These are phyloP conservation scores for Flaveria brownii DNA, from an alignment of 129 eudicot species.

Conservation along the genomic window DNA sequence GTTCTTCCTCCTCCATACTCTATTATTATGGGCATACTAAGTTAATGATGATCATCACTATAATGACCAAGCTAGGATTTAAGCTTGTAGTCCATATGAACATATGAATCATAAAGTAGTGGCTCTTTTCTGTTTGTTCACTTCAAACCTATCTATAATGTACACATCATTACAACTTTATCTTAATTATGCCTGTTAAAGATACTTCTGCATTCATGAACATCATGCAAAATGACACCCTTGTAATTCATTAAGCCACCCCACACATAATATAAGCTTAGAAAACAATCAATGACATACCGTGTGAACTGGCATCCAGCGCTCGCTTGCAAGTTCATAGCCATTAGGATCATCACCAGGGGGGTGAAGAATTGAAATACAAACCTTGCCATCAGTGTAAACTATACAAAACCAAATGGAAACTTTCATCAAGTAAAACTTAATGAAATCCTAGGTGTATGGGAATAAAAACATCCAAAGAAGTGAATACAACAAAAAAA, in stretches of 20 bases:
- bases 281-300: slow-evolving; percentile 40
- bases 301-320: slow-evolving; percentile 99
- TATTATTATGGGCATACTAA: background rate
- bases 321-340: slow-evolving; percentile 95
- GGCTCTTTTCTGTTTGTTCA: background rate
- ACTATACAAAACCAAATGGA: slow-evolving; percentile 45
- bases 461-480: background rate
- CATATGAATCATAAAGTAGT: background rate
- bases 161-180: background rate
- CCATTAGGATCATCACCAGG: slow-evolving; percentile 99
- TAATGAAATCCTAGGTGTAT: background rate
- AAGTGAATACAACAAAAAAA: background rate
- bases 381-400: slow-evolving; percentile 93
- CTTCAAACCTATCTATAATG: background rate
- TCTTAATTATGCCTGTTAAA: background rate
- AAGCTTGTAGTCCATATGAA: background rate
- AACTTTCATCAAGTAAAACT: background rate
- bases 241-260: background rate
- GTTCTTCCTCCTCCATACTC: slow-evolving; percentile 6
- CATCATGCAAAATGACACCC: slow-evolving; percentile 14
- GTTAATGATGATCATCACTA: slow-evolving; percentile 5
- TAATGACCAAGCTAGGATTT: background rate
- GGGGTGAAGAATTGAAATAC: slow-evolving; percentile 97
- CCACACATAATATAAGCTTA: background rate
- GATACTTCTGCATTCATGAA: background rate